Percentiles rank a stretch among this genome's conserved stretches.
Conservation (phyloP, 352 stramenopile genomes). For the Pythium aquatile region DNA sequence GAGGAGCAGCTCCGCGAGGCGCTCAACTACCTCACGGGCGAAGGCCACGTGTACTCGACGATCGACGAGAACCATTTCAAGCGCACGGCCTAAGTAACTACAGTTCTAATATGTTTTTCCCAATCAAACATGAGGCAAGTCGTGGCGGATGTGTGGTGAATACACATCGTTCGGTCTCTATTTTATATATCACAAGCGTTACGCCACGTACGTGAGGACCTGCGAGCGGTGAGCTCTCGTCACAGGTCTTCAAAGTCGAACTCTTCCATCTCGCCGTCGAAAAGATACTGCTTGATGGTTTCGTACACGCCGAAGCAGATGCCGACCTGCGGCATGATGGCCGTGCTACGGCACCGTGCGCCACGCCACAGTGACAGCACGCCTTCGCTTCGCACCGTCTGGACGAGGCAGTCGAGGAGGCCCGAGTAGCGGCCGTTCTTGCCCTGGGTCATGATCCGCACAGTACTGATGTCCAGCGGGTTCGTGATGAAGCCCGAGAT, state of each 20-base stretch:
- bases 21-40: conserved; percentile 82
- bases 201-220: neutral
- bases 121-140: neutral
- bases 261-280: conserved; percentile 62
- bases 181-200: conserved; percentile 11
- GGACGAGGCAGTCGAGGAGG: conserved; percentile 54
- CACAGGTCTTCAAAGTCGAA: conserved; percentile 56
- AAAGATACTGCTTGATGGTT: conserved; percentile 72
- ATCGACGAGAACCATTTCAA: conserved; percentile 92
- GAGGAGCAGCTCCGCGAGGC: conserved; percentile 63
- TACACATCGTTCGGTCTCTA: neutral
- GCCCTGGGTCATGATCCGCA: conserved; percentile 83
- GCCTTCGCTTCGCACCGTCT: conserved; percentile 57
- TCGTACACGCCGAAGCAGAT: conserved; percentile 89
- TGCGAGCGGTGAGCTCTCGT: neutral
- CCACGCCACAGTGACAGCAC: conserved; percentile 68
- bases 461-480: conserved; percentile 75
- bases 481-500: conserved; percentile 73
- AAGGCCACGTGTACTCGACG: conserved; percentile 90
- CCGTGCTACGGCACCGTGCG: conserved; percentile 58
- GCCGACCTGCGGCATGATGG: conserved; percentile 74
- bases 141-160: neutral
- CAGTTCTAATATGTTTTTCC: neutral
- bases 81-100: conserved; percentile 59
- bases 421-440: conserved; percentile 63